Conservation (phyloP, 441 rosid genomes). For the Pelargonium fulgidum region DNA sequence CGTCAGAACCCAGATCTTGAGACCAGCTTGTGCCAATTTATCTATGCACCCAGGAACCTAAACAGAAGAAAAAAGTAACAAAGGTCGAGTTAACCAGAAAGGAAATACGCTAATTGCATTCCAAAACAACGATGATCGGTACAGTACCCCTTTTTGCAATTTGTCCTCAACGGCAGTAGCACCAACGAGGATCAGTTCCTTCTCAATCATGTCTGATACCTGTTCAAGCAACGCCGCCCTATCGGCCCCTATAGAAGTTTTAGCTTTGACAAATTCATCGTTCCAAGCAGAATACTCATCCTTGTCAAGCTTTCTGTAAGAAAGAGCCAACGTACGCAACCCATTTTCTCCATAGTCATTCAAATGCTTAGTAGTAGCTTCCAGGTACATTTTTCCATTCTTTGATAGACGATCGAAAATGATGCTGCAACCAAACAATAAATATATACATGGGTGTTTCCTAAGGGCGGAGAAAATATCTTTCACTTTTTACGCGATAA, state of each 20-base stretch:
- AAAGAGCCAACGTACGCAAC: conserved; percentile 56
- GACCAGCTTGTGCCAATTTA: conserved; percentile 78
- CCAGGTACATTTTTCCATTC: conserved; percentile 38
- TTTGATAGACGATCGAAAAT: conserved; percentile 56
- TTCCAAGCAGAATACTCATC: conserved; percentile 43
- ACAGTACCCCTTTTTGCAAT: conserved; percentile 58
- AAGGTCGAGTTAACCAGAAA: too few relatives aligned
- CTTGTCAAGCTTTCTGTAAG: conserved; percentile 55
- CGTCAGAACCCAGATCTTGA: conserved; percentile 71
- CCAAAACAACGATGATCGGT: conserved; percentile 20
- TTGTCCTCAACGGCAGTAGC: conserved; percentile 81
- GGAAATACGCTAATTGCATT: neutral
- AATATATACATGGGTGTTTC: too few relatives aligned
- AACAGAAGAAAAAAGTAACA: neutral
- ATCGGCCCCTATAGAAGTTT: conserved; percentile 41
- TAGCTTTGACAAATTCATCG: conserved; percentile 47
- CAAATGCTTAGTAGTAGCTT: conserved; percentile 48
- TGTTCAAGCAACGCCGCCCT: conserved; percentile 50
- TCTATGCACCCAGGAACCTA: conserved; percentile 77
- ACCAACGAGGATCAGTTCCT: conserved; percentile 57
- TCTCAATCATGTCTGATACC: conserved; percentile 47
- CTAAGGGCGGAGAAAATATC: too few relatives aligned
- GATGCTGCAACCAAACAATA: conserved; percentile 33
- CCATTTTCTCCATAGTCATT: conserved; percentile 71
- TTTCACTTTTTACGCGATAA: too few relatives aligned